Conservation (phyloP, 1,284 basidiomycete species). For the Malassezia vespertilionis region DNA sequence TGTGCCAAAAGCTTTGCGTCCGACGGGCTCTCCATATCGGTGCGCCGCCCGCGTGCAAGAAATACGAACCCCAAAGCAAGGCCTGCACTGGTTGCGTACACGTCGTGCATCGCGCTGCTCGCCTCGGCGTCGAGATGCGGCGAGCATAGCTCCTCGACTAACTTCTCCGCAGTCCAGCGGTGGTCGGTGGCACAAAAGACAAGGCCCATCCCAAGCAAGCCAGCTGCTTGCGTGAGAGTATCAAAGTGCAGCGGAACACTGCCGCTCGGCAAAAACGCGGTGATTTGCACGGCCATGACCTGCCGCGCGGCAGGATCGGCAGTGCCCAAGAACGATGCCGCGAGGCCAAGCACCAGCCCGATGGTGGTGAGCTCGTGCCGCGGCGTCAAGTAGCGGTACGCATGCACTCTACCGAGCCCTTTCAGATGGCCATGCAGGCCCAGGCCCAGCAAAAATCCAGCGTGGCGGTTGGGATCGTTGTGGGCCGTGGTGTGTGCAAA, state of each 20-base stretch:
- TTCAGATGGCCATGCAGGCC: slow-evolving; percentile 82
- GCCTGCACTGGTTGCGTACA: slow-evolving; percentile 78
- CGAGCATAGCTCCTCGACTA: slow-evolving; percentile 70
- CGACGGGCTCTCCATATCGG: slow-evolving; percentile 26
- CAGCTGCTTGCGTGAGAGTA: slow-evolving; percentile 77
- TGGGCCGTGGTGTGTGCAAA: slow-evolving; percentile 29
- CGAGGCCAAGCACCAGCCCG: slow-evolving; percentile 78
- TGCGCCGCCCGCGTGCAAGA: slow-evolving; percentile 58
- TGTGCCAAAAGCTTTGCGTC: slow-evolving; percentile 30
- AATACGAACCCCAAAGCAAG: slow-evolving; percentile 90
- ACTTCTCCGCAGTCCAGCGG: slow-evolving; percentile 79
- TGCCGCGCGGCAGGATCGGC: slow-evolving; percentile 77
- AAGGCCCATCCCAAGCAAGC: slow-evolving; percentile 75
- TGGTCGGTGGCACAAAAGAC: slow-evolving; percentile 79
- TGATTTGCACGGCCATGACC: slow-evolving; percentile 79
- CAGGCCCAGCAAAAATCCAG: slow-evolving; percentile 83
- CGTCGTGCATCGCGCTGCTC: slow-evolving; percentile 55
- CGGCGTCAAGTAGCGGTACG: slow-evolving; percentile 77
- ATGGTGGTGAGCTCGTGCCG: slow-evolving; percentile 92
- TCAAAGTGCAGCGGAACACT: slow-evolving; percentile 79
- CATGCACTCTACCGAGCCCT: slow-evolving; percentile 69
- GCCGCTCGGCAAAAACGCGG: slow-evolving; percentile 75
- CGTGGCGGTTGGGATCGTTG: slow-evolving; percentile 71
- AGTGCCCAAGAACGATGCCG: slow-evolving; percentile 80
- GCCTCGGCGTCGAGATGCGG: slow-evolving; percentile 58